These are phyloP conservation scores for Achaetomiella virescens DNA, from an alignment of 495 filamentous ascomycete species.

Conservation along the genomic window DNA sequence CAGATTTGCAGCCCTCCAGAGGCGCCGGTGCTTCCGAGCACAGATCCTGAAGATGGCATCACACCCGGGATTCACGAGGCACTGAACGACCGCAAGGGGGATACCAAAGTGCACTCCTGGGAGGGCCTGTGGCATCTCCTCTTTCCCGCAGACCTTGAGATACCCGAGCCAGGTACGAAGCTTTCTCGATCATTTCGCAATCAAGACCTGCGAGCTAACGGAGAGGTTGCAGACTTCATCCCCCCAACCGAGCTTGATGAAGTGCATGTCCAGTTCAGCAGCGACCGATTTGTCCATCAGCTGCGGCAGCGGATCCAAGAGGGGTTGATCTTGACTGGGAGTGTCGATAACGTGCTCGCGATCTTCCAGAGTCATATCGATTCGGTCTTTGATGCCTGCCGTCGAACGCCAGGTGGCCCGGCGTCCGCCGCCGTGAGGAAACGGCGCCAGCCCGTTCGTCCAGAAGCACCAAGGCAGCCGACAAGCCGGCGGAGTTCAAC, in stretches of 20 bases:
- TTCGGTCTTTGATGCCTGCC: conserved; percentile 1
- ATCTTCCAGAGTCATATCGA: conserved; percentile 10
- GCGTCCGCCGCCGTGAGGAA: too few relatives aligned
- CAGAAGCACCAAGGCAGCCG: neutral
- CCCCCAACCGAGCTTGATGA: conserved; percentile 30
- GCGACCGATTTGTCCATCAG: neutral
- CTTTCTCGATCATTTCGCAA: neutral
- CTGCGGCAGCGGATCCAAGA: conserved; percentile 1
- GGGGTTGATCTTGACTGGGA: neutral
- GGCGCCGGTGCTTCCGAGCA: neutral
- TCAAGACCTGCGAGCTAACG: neutral
- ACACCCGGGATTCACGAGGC: conserved; percentile 11
- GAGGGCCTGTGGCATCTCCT: conserved; percentile 21
- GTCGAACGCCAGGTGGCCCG: neutral
- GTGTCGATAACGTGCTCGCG: neutral
- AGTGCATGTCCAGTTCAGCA: conserved; percentile 19
- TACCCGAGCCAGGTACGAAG: conserved; percentile 16
- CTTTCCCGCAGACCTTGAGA: conserved; percentile 15
- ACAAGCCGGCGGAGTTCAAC: neutral
- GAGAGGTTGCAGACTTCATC: conserved; percentile 19
- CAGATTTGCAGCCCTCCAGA: conserved; percentile 18
- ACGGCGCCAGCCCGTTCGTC: neutral
- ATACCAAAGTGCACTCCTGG: conserved; percentile 27
- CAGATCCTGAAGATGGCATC: conserved; percentile 31
- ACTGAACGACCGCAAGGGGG: conserved; percentile 25